Evolutionary conservation across 352 stramenopile species (phyloP).

Genomic region (Phytophthora sp.): DNA sequence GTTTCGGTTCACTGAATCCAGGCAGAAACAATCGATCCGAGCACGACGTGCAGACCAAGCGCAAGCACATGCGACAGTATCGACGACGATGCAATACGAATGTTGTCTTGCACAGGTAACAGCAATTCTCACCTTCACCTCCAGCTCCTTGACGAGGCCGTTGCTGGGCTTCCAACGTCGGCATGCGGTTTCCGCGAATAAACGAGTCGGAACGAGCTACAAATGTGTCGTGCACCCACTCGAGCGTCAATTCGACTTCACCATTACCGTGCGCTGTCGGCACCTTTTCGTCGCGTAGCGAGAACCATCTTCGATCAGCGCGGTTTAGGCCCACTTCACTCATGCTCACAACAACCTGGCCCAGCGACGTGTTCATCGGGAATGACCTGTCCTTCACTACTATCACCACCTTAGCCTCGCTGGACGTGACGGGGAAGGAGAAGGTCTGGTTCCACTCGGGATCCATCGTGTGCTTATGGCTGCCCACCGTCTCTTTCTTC

Average conservation of each 20-base stretch:
- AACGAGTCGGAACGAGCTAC: conserved; percentile 88
- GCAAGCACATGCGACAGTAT: conserved; percentile 89
- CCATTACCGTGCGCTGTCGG: conserved; percentile 70
- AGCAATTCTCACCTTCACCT: conserved; percentile 55
- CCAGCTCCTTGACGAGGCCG: conserved; percentile 10
- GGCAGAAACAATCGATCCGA: conserved; percentile 87
- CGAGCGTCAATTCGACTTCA: conserved; percentile 88
- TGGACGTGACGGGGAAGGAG: conserved; percentile 85
- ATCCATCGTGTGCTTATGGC: conserved; percentile 90
- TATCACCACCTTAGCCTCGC: conserved; percentile 67
- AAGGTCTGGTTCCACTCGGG: conserved; percentile 92
- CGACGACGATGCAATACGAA: conserved; percentile 82
- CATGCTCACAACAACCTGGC: conserved; percentile 78
- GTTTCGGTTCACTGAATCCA: conserved; percentile 88
- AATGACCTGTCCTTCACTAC: conserved; percentile 81
- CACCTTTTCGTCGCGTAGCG: conserved; percentile 75
- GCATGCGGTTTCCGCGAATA: conserved; percentile 69
- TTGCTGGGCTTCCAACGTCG: conserved; percentile 41
- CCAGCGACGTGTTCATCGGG: conserved; percentile 76
- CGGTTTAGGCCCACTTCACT: conserved; percentile 83
- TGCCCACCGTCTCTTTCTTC: conserved; percentile 89
- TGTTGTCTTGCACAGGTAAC: conserved; percentile 84
- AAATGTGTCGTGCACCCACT: conserved; percentile 91
- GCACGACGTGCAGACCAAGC: conserved; percentile 84
- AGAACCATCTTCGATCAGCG: conserved; percentile 81